Evolutionary conservation across 768 basidiomycete genomes (phyloP).

Genomic region (Rhizopogon roseolus): DNA sequence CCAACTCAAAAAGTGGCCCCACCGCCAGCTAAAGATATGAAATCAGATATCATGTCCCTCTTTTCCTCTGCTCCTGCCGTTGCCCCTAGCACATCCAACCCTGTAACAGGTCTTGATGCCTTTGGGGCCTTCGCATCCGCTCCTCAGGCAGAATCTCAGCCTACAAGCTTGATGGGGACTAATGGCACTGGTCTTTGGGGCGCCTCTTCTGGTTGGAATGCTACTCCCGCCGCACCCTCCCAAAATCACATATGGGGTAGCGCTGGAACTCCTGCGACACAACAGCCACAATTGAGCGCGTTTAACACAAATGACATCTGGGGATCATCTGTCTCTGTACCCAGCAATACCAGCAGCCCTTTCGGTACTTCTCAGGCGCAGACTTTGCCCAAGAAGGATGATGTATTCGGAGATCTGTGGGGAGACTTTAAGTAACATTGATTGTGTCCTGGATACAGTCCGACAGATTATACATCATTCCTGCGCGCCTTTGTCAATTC

Average conservation of each 20-base stretch:
- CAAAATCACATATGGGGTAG: constrained; percentile 31
- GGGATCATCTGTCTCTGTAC: constrained; percentile 33
- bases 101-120: constrained; percentile 23
- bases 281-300: constrained; percentile 14
- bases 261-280: constrained; percentile 10
- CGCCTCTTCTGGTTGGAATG: constrained; percentile 58
- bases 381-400: constrained; percentile 58
- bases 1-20: constrained; percentile 31
- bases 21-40: constrained; percentile 62
- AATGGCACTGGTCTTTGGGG: constrained; percentile 63
- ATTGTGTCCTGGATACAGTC: neutral
- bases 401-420: constrained; percentile 82
- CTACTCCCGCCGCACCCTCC: constrained; percentile 23
- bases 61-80: constrained; percentile 47
- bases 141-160: constrained; percentile 20
- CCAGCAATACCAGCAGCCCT: constrained; percentile 28
- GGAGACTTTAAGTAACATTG: constrained; percentile 65
- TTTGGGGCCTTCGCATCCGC: constrained; percentile 34
- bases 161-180: constrained; percentile 51
- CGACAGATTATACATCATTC: neutral
- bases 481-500: neutral
- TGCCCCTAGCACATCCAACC: neutral
- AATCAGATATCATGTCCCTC: constrained; percentile 82
- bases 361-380: constrained; percentile 23
- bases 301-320: constrained; percentile 54